Evolutionary conservation across 768 basidiomycete genomes (phyloP), one percentile per base, ranked within the genome.

Genomic region (Gymnopilus dilepis): DNA sequence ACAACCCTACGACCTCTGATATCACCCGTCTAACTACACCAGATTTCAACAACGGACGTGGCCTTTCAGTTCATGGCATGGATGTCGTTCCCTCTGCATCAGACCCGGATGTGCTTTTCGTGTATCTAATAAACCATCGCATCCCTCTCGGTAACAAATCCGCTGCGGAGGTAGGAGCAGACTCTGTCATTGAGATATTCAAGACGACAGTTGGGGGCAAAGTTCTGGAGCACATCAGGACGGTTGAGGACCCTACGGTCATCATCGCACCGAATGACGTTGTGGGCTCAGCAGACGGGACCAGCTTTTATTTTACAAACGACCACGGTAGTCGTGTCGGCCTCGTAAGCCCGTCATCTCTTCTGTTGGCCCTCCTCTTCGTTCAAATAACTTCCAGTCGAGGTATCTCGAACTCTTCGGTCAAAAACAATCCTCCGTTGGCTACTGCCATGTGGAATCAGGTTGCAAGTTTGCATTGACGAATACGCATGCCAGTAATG

Each of bases 91-190:
- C 82, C 0, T 86, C 87, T 12, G 62, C 73, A 1, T 63, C 75
- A 6, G 73, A 87, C 61, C 76, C 83, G 4, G 72, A 78, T 3
- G 72, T 78, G 42, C 77, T 90, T 6, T 89, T 81, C 62, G 76
- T 91, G n/a, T 91, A 90, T 67, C 74, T 89, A n/a, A 77, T 92
- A 64, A 92, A 92, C 70, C 90, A 92, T 68, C 86, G 87, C 31
- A 74, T 73, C 22, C 90, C 89, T 0, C 58, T 77, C 2, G 72
- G 71, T 15, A 76, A 71, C 12, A 65, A 71, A 12, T 69, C 76
- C 22, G 72, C 83, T 1, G 60, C 55, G 3, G 63, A 68, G 12
- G 77, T 81, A 5, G 91, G 91, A n/a, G 88, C 90, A 1, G 86
- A 92, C 68, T 90, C 89, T 0, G 82, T 78, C 54, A 74, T 93